Evolutionary conservation across 192 early-diverging fungal species (phyloP).

Genomic region (Coemansia sp.): DNA sequence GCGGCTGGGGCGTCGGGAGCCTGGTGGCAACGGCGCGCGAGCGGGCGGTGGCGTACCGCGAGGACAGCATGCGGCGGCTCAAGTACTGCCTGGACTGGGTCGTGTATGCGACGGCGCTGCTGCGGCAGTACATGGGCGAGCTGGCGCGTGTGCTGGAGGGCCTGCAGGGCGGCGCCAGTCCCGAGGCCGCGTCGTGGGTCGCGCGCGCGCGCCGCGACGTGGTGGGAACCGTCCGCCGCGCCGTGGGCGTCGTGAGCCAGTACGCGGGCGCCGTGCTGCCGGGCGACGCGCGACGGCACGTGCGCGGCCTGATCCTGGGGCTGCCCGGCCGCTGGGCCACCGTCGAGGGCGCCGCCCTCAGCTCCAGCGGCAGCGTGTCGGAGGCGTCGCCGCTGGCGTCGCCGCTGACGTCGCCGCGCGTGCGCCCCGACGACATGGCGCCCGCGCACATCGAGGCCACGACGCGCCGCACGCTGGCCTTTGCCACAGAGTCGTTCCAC

Average conservation of each 20-base stretch:
- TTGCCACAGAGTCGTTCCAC: conserved; percentile 47
- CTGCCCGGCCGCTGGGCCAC: conserved; percentile 71
- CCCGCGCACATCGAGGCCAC: conserved; percentile 38
- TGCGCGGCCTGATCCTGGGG: conserved; percentile 78
- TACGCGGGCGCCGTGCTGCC: conserved; percentile 86
- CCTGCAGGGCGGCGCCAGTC: conserved; percentile 6
- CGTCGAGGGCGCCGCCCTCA: conserved; percentile 16
- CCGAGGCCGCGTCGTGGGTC: conserved; percentile 46
- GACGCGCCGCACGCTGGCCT: conserved; percentile 32
- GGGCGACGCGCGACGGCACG: conserved; percentile 72
- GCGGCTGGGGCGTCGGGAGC: conserved; percentile 25
- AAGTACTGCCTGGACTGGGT: conserved; percentile 89
- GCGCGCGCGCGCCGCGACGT: conserved; percentile 74
- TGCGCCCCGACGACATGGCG: background rate
- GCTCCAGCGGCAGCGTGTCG: background rate
- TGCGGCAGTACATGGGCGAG: conserved; percentile 64
- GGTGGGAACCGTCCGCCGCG: conserved; percentile 77
- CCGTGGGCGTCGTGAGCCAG: conserved; percentile 81
- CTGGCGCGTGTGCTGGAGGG: conserved; percentile 57
- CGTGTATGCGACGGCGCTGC: conserved; percentile 76
- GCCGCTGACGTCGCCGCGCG: conserved; percentile 14
- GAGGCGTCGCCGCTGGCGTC: conserved; percentile 3
- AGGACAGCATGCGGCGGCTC: conserved; percentile 84
- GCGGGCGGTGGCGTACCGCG: conserved; percentile 75
- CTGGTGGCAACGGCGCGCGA: conserved; percentile 38